Conservation (phyloP, 75 land plant genomes). For the Pinus tabuliformis region DNA sequence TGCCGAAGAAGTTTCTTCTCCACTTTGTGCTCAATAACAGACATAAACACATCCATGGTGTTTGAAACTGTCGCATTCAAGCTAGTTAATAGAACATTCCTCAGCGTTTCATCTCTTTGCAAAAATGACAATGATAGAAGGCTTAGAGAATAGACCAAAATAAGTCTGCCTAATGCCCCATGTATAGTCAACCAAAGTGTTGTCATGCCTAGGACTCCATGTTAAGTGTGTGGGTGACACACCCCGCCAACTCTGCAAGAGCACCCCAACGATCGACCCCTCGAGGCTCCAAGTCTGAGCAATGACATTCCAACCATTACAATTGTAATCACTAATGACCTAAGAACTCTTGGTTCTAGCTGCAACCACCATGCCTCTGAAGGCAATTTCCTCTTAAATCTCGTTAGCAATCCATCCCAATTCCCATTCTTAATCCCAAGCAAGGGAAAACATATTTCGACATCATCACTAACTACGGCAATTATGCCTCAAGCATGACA, state of each 20-base stretch:
- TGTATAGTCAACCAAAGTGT: conserved; percentile 81
- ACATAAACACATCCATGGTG: conserved; percentile 65
- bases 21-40: conserved; percentile 75
- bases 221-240: conserved; percentile 86
- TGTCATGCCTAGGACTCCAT: conserved; percentile 87
- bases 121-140: conserved; percentile 77
- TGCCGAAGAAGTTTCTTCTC: conserved; percentile 56
- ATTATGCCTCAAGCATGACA: no score
- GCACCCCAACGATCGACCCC: conserved; percentile 79
- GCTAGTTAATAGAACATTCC: conserved; percentile 80
- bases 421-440: no score
- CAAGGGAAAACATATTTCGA: no score
- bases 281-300: conserved; percentile 76
- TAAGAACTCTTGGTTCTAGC: conserved; percentile 72
- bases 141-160: conserved; percentile 93
- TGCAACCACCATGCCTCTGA: conserved; percentile 94
- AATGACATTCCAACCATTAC: conserved; percentile 89
- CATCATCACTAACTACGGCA: no score
- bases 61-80: conserved; percentile 67
- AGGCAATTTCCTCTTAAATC: conserved; percentile 92
- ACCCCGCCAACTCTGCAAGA: conserved; percentile 94
- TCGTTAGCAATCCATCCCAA: no score
- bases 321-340: conserved; percentile 90
- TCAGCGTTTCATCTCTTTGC: conserved; percentile 84
- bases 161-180: conserved; percentile 97